Evolutionary conservation across 805 yeast genomes (phyloP).

Genomic region (Sugiyamaella chiloensis): DNA sequence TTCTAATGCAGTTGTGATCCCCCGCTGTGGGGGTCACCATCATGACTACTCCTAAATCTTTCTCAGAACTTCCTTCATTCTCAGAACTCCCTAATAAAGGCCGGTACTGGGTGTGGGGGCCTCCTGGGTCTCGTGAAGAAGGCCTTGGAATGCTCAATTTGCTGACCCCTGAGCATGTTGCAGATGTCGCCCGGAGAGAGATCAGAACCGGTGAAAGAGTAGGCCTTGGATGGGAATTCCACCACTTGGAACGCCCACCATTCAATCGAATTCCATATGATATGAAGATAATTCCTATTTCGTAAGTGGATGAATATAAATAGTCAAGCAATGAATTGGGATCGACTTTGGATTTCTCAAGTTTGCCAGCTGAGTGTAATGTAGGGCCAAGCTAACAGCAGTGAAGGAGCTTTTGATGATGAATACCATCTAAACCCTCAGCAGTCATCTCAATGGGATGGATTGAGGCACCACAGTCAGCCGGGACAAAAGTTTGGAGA

Average conservation of each 20-base stretch:
- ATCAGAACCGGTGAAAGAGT: slow-evolving; percentile 17
- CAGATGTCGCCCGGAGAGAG: slow-evolving; percentile 12
- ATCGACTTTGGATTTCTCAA: too few relatives aligned
- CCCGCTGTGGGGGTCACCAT: slow-evolving; percentile 6
- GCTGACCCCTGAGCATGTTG: slow-evolving; percentile 17
- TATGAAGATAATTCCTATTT: slow-evolving; percentile 7
- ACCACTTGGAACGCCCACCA: slow-evolving; percentile 12
- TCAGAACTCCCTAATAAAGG: slow-evolving; percentile 26
- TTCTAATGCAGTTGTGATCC: too few relatives aligned
- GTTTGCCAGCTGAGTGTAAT: too few relatives aligned
- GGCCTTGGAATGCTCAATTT: slow-evolving; percentile 21
- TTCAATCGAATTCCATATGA: slow-evolving; percentile 9
- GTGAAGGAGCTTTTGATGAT: slow-evolving; percentile 26
- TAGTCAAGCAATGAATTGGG: too few relatives aligned
- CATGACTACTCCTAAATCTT: slow-evolving; percentile 2
- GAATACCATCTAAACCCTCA: slow-evolving; percentile 32
- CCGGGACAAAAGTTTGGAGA: slow-evolving; percentile 21
- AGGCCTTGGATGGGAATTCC: slow-evolving; percentile 17
- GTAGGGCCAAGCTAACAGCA: not conserved
- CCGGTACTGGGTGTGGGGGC: slow-evolving; percentile 31
- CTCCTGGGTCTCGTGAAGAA: slow-evolving; percentile 29
- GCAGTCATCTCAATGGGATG: slow-evolving; percentile 35
- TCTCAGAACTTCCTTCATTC: slow-evolving; percentile 22
- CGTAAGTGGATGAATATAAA: slow-evolving; percentile 6
- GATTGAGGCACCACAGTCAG: slow-evolving; percentile 32